Percentiles rank a stretch among this genome's conserved stretches.
phyloP scores from a whole-genome alignment of 176 grass and related monocot genomes.

The Pontederia paniculata region DNA sequence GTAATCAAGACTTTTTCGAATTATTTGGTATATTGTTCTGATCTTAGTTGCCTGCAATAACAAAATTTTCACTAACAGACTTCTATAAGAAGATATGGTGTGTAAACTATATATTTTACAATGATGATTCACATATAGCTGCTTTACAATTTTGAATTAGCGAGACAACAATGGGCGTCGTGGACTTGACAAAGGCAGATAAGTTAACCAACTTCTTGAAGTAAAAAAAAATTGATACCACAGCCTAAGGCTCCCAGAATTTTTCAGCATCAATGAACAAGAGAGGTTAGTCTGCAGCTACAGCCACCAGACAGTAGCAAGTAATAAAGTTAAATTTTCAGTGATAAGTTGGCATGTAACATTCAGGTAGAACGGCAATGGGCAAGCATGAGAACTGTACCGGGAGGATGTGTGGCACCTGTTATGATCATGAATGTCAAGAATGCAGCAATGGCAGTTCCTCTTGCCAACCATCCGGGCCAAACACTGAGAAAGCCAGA shows the following conservation, averaged over 20 bases:
- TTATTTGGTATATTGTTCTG: no score
- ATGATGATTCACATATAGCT: no score
- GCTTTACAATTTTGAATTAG: neutral
- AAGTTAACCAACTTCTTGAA: slow-evolving; percentile 3
- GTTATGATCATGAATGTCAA: slow-evolving; percentile 88
- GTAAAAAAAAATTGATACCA: slow-evolving; percentile 73
- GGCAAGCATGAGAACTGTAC: slow-evolving; percentile 28
- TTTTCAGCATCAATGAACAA: slow-evolving; percentile 77
- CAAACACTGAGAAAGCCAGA: slow-evolving; percentile 72
- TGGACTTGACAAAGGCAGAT: neutral
- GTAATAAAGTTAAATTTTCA: neutral
- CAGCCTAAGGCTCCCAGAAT: slow-evolving; percentile 74
- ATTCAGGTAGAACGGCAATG: no score
- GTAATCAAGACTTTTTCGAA: no score
- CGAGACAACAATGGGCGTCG: neutral
- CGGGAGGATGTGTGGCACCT: slow-evolving; percentile 63
- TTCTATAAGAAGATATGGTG: no score
- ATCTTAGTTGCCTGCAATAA: no score
- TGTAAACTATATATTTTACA: no score
- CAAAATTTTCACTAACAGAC: no score
- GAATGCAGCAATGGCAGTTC: slow-evolving; percentile 62
- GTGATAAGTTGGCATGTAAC: neutral
- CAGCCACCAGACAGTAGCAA: slow-evolving; percentile 6
- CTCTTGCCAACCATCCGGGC: slow-evolving; percentile 87
- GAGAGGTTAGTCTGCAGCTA: slow-evolving; percentile 88